A percentile compares a stretch with the other conserved stretches of the same genome.
These are phyloP conservation scores for Linum tenue DNA, from an alignment of 345 rosid species.

Conservation along the genomic window DNA sequence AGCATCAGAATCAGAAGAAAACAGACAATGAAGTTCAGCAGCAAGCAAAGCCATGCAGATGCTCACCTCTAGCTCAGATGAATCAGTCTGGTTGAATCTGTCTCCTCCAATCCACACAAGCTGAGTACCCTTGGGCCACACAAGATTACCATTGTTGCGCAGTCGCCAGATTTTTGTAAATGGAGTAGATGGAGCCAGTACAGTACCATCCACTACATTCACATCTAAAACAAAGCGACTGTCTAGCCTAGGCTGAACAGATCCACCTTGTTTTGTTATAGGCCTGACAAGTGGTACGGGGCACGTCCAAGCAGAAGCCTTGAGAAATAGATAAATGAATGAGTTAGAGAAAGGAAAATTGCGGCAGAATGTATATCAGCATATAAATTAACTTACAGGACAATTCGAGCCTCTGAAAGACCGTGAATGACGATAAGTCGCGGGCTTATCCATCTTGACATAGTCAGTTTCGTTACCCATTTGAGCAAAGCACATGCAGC, in stretches of 20 bases:
- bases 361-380: not conserved
- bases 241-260: slow-evolving; percentile 44
- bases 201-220: slow-evolving; percentile 74
- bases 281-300: slow-evolving; percentile 17
- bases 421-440: slow-evolving; percentile 20
- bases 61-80: slow-evolving; percentile 53
- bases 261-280: slow-evolving; percentile 17
- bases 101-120: slow-evolving; percentile 83
- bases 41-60: not conserved
- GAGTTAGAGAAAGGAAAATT: not conserved
- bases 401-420: slow-evolving; percentile 24
- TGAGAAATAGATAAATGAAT: not conserved
- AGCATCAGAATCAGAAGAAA: not conserved
- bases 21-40: not conserved
- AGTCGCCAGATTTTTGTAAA: slow-evolving; percentile 92
- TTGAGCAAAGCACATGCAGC: slow-evolving; percentile 66
- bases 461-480: slow-evolving; percentile 66
- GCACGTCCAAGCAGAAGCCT: slow-evolving; percentile 25
- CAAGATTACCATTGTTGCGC: slow-evolving; percentile 63
- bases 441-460: slow-evolving; percentile 58
- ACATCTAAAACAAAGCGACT: slow-evolving; percentile 80
- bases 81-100: slow-evolving; percentile 29
- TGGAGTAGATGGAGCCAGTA: slow-evolving; percentile 57
- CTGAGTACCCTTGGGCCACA: slow-evolving; percentile 56
- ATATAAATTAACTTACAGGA: slow-evolving; percentile 25